These are phyloP conservation scores for Aspergillus campestris DNA, from an alignment of 495 filamentous ascomycete species.

Conservation along the genomic window DNA sequence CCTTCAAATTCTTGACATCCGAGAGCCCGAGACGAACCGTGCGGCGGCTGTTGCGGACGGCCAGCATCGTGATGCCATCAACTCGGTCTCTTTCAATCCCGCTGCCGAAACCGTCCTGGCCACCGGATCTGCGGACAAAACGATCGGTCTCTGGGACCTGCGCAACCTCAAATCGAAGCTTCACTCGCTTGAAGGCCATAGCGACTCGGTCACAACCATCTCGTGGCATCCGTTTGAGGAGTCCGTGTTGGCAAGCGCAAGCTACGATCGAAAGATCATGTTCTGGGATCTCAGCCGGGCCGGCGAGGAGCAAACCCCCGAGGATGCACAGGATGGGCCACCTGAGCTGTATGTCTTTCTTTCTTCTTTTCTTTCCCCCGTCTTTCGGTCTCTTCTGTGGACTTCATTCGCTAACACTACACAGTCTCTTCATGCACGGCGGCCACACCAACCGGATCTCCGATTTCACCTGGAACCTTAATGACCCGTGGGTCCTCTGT, in stretches of 20 bases:
- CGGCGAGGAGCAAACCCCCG: constrained; percentile 88
- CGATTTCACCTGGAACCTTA: constrained; percentile 96
- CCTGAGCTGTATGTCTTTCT: constrained; percentile 72
- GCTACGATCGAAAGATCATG: constrained; percentile 85
- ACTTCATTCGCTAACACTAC: constrained; percentile 5
- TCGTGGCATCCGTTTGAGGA: constrained; percentile 90
- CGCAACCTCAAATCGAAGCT: constrained; percentile 79
- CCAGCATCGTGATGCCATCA: constrained; percentile 83
- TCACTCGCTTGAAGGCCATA: constrained; percentile 77
- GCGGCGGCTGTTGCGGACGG: constrained; percentile 57
- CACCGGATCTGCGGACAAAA: constrained; percentile 90
- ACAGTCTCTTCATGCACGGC: constrained; percentile 93
- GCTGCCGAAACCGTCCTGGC: constrained; percentile 77
- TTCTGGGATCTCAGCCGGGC: constrained; percentile 92
- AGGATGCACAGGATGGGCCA: constrained; percentile 93
- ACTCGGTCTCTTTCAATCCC: constrained; percentile 88
- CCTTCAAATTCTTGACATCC: constrained; percentile 81
- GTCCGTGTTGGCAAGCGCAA: constrained; percentile 78
- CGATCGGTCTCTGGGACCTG: constrained; percentile 91
- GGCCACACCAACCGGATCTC: constrained; percentile 94
- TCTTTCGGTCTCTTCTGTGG: constrained; percentile 13
- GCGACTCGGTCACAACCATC: constrained; percentile 79
- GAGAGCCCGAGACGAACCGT: constrained; percentile 51
- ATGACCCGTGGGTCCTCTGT: constrained; percentile 90
- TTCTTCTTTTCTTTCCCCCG: constrained; percentile 1